Percentiles rank a stretch among this genome's conserved stretches.
These are phyloP conservation scores for Ophiostoma ulmi DNA, from an alignment of 2,329 filamentous ascomycete species.

Conservation along the genomic window DNA sequence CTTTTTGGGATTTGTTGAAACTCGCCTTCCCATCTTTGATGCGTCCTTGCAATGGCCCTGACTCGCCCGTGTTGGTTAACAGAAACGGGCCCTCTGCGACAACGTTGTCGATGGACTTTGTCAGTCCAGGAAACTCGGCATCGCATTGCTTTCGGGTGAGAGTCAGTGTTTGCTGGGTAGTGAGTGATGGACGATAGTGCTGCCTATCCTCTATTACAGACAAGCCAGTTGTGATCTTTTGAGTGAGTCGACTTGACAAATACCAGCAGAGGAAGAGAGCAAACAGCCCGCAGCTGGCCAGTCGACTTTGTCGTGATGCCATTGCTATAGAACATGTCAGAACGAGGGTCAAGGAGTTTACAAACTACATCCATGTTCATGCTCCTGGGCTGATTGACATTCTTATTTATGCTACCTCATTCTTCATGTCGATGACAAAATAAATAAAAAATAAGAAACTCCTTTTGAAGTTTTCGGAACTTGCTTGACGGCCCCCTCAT, in stretches of 20 bases:
- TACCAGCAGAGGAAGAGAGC: not conserved
- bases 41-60: not conserved
- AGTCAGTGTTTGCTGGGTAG: not conserved
- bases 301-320: not conserved
- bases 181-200: not conserved
- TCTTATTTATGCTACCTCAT: not conserved
- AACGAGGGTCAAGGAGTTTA: not conserved
- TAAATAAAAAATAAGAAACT: not conserved
- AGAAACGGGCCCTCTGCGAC: not conserved
- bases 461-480: not conserved
- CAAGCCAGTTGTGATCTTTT: not conserved
- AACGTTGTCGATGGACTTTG: not conserved
- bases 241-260: not conserved
- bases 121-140: not conserved
- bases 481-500: not conserved
- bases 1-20: not conserved
- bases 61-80: not conserved
- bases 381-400: not conserved
- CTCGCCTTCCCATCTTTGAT: not conserved
- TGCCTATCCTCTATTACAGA: not conserved
- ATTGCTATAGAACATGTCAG: not conserved
- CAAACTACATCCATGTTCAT: not conserved
- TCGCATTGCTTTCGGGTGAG: not conserved
- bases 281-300: not conserved
- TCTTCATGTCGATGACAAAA: not conserved